A percentile compares a stretch with the other conserved stretches of the same genome.
These are phyloP conservation scores for Neostapfia colusana DNA, from an alignment of 176 grass and related monocot species.

Conservation along the genomic window DNA sequence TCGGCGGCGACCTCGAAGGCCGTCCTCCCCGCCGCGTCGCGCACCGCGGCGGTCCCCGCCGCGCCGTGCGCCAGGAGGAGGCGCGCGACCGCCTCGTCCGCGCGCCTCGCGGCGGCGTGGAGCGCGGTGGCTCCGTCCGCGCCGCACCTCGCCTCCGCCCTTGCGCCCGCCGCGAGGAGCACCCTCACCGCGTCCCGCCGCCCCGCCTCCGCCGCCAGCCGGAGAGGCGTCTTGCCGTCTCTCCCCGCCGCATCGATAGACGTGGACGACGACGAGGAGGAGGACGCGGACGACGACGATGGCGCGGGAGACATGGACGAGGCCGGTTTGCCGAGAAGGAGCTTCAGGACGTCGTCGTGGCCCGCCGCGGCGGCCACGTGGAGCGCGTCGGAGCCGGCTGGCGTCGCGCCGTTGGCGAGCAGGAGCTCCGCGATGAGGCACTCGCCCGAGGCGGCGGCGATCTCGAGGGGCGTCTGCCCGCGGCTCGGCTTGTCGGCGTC, in stretches of 20 bases:
- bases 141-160: conserved; percentile 48
- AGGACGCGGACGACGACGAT: conserved; percentile 4
- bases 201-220: conserved; percentile 44
- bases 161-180: conserved; percentile 51
- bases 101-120: conserved; percentile 52
- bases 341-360: conserved; percentile 51
- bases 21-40: conserved; percentile 52
- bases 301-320: conserved; percentile 15
- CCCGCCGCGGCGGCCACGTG: conserved; percentile 55
- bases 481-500: conserved; percentile 60
- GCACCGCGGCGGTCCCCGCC: conserved; percentile 47
- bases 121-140: conserved; percentile 45
- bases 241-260: conserved; percentile 49
- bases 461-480: conserved; percentile 55
- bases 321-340: conserved; percentile 51
- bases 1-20: conserved; percentile 57
- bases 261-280: conserved; percentile 36
- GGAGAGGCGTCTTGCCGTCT: conserved; percentile 61
- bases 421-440: conserved; percentile 67
- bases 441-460: conserved; percentile 50
- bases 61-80: conserved; percentile 45
- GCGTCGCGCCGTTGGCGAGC: conserved; percentile 50
- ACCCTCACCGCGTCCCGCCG: conserved; percentile 44
- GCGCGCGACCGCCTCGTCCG: conserved; percentile 43
- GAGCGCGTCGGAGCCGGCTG: conserved; percentile 50